phyloP scores from a whole-genome alignment of 805 yeast genomes.

The Spathaspora passalidarum region DNA sequence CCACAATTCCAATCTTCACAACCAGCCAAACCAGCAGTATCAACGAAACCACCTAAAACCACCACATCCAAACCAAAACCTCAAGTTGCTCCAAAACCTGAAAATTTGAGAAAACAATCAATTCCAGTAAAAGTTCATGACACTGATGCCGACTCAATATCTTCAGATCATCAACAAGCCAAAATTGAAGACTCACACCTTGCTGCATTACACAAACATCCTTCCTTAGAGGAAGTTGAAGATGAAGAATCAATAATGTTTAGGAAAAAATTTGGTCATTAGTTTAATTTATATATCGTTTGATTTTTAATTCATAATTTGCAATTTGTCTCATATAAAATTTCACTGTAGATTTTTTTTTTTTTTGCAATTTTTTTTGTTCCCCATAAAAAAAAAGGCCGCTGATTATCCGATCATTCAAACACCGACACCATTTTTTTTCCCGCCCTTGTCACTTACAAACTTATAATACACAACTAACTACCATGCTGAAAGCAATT shows the following conservation, averaged over 20 bases:
- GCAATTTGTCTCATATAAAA: not conserved
- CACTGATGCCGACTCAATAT: not conserved
- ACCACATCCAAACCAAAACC: constrained; percentile 2
- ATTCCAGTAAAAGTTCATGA: not conserved
- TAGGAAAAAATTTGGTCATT: constrained; percentile 34
- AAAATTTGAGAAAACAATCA: constrained; percentile 2
- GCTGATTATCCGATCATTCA: not conserved
- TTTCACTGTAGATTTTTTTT: not conserved
- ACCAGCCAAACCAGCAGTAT: not conserved
- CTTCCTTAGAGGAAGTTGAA: constrained; percentile 31
- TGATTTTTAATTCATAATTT: not conserved
- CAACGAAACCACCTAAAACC: not conserved
- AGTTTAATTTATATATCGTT: not conserved
- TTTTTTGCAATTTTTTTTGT: not conserved
- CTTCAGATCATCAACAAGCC: constrained; percentile 1
- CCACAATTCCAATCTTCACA: not conserved
- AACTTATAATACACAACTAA: not conserved
- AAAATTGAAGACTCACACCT: constrained; percentile 5
- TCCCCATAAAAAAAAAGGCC: not conserved
- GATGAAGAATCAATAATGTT: constrained; percentile 38
- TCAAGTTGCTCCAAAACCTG: constrained; percentile 8
- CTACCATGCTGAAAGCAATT: constrained; percentile 23
- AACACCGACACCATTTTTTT: not conserved
- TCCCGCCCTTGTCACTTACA: not conserved
- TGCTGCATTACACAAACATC: constrained; percentile 11